Evolutionary conservation across 164 flowering plant genomes (phyloP).

Genomic region (Hamamelis virginiana): DNA sequence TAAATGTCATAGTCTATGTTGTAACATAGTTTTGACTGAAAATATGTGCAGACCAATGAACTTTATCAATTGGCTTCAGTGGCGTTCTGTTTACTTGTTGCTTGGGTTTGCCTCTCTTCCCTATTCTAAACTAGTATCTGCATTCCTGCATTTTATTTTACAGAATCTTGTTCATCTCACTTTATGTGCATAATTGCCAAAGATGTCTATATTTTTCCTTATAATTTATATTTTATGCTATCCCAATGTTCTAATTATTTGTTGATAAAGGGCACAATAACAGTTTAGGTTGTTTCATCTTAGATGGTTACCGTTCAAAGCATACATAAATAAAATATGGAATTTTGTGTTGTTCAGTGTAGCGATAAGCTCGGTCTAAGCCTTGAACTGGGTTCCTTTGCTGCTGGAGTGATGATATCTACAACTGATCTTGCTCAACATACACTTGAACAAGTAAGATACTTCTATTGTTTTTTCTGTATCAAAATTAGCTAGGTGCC

Average conservation of each 20-base stretch:
- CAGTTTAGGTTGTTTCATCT: too few relatives aligned
- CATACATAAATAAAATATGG: too few relatives aligned
- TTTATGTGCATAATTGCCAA: not conserved
- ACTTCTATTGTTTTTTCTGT: constrained; percentile 3
- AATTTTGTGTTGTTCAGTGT: constrained; percentile 55
- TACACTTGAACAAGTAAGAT: constrained; percentile 88
- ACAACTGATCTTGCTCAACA: constrained; percentile 94
- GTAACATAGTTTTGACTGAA: constrained; percentile 2
- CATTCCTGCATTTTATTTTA: not conserved
- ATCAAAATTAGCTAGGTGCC: not conserved
- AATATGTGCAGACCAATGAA: constrained; percentile 79
- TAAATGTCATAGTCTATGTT: not conserved
- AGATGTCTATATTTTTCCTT: not conserved
- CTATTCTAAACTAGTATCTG: not conserved
- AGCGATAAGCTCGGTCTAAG: constrained; percentile 98
- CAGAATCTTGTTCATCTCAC: not conserved
- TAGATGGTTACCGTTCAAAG: too few relatives aligned
- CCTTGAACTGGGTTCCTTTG: constrained; percentile 95
- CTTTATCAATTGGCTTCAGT: constrained; percentile 94
- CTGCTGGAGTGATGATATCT: constrained; percentile 99
- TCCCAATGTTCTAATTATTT: not conserved
- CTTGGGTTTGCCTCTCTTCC: constrained; percentile 77
- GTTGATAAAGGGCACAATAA: not conserved
- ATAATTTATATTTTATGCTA: not conserved
- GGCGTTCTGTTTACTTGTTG: constrained; percentile 95